These are phyloP conservation scores for Glycyrrhiza uralensis DNA, from an alignment of 306 rosid species.

Conservation along the genomic window DNA sequence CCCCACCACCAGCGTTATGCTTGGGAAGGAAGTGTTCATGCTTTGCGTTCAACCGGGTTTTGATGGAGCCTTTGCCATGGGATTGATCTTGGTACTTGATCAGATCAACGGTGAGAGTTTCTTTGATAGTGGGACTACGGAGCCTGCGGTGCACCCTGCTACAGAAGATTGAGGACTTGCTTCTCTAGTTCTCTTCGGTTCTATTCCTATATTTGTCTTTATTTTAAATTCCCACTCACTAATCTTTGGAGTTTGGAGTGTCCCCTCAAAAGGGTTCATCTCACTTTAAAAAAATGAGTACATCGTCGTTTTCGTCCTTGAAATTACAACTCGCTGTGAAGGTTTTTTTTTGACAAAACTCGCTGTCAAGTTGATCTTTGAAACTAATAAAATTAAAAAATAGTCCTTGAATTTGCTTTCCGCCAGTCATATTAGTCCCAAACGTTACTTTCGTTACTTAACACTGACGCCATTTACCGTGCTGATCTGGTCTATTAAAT, in stretches of 20 bases:
- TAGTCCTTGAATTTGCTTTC: no score
- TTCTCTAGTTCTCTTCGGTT: not conserved
- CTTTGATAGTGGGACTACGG: conserved; percentile 12
- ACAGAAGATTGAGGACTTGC: conserved; percentile 29
- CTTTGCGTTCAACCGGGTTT: conserved; percentile 73
- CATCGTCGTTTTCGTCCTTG: no score
- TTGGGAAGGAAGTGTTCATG: conserved; percentile 86
- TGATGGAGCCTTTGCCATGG: conserved; percentile 89
- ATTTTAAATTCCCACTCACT: not conserved
- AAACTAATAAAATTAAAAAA: no score
- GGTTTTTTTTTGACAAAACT: no score
- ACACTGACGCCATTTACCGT: no score
- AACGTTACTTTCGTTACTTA: no score
- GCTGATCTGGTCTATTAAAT: no score
- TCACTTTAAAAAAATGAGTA: no score
- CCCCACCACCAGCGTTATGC: conserved; percentile 70
- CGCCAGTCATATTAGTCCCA: no score
- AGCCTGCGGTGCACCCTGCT: conserved; percentile 40
- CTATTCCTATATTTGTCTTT: not conserved
- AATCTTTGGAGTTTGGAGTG: not conserved
- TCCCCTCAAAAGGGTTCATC: not conserved
- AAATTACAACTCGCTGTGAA: no score
- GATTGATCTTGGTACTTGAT: conserved; percentile 75
- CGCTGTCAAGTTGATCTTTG: no score
- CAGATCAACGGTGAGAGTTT: conserved; percentile 64